Base-by-base conservation (phyloP, 306 rosid genomes). In the Hippophae rhamnoides region DNA sequence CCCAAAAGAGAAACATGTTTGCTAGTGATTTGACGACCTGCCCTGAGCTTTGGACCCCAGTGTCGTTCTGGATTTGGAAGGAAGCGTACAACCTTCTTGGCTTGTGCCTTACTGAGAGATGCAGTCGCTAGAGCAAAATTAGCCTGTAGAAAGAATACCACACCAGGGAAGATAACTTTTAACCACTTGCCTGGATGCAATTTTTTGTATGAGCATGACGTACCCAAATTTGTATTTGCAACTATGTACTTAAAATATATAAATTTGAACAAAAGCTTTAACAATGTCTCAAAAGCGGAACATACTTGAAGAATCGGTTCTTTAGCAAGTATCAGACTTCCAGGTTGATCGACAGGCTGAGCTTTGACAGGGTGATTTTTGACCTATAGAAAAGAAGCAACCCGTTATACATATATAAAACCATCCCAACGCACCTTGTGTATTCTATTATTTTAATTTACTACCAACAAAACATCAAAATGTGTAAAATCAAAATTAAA, bases 31-130 rank as follows among this genome's bases (percentile, higher is more conserved):
- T 59, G 66, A 47, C 95, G 98, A 54, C 98, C 98, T 3, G 96
- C 96, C 76, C 96, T 81, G 43, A 92, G 86, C 74, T 92, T 85
- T 4, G 98, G 96, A 46, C 98, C 98, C 96, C 96, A 92, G 47
- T 92, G 96, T 67, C 84, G 85, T 61, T 92, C 98, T 0, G 98
- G 96, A 74, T 87, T 92, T 31, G 98, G 95, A 64, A 92, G 96
- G 81, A 87, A 92, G 62, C 96, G 79, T 0, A 87, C 84, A 53
- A 87, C 83, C 67, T 87, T 87, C 86, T 87, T 90, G 9, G 87
- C 82, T 62, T 92, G 98, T 31, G 98, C 93, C 82, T 85, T 88
- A 80, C 96, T 87, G 6, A 88, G 95, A 52, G 98, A 92, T 42
- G 89, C 75, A 26, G 79, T 84, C 7, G 98, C 98, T 65, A 93